A percentile compares a stretch with the other conserved stretches of the same genome.
phyloP scores from a whole-genome alignment of 768 basidiomycete species.

The Leccinum truebloodii region DNA sequence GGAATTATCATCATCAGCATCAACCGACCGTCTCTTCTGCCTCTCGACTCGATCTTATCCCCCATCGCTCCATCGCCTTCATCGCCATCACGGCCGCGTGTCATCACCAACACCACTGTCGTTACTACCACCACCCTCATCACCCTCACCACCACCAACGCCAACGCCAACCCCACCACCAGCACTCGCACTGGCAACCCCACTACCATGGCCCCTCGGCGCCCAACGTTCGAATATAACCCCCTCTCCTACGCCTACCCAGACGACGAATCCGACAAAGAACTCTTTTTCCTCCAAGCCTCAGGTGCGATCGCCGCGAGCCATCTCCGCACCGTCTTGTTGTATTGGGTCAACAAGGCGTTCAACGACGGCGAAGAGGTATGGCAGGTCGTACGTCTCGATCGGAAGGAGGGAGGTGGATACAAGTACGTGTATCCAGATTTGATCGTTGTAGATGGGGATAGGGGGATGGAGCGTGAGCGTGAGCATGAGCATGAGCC shows the following conservation, averaged over 20 bases:
- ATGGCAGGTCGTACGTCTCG: conserved; percentile 31
- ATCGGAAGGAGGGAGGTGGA: conserved; percentile 6
- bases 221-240: conserved; percentile 24
- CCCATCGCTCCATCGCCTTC: not conserved
- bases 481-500: not conserved
- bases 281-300: conserved; percentile 23
- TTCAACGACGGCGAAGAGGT: conserved; percentile 26
- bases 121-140: not conserved
- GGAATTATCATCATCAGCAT: not conserved
- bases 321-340: conserved; percentile 14
- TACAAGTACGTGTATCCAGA: conserved; percentile 30
- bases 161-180: not conserved
- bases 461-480: conserved; percentile 8
- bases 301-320: conserved; percentile 9
- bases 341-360: conserved; percentile 30
- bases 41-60: not conserved
- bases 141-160: not conserved
- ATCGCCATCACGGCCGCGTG: not conserved
- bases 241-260: conserved; percentile 21
- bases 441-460: conserved; percentile 26
- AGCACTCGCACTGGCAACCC: not conserved
- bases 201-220: conserved; percentile 8
- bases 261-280: conserved; percentile 29
- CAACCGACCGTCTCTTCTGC: not conserved
- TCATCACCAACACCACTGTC: not conserved